These are phyloP conservation scores for Dipodascus albidus DNA, from an alignment of 805 yeast species.

Conservation along the genomic window DNA sequence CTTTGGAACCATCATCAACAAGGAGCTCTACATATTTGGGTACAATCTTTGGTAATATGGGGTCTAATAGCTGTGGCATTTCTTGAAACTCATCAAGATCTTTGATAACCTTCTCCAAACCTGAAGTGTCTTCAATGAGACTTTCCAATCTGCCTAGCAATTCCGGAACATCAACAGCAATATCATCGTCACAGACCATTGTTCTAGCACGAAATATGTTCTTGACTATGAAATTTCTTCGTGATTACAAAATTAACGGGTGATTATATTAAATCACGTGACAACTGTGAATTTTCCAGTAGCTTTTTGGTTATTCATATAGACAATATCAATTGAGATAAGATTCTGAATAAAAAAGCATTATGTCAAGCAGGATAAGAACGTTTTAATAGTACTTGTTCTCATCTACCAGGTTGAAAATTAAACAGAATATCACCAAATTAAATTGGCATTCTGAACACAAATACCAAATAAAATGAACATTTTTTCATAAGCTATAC, in stretches of 20 bases:
- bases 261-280: too few species aligned
- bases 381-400: too few species aligned
- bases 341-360: too few species aligned
- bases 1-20: background rate
- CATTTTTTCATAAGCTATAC: background rate
- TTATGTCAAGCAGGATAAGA: too few species aligned
- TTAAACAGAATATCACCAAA: too few species aligned
- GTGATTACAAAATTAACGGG: too few species aligned
- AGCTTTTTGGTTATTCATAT: too few species aligned
- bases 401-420: too few species aligned
- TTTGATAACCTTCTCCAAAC: background rate
- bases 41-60: slow-evolving; percentile 7
- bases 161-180: background rate
- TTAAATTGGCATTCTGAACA: too few species aligned
- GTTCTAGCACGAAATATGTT: background rate
- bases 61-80: slow-evolving; percentile 19
- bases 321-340: too few species aligned
- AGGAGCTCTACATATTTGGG: slow-evolving; percentile 3
- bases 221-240: background rate
- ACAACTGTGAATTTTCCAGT: too few species aligned
- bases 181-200: background rate
- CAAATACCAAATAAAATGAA: background rate
- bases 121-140: background rate
- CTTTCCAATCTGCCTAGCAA: background rate
- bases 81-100: slow-evolving; percentile 18